Evolutionary conservation across 768 basidiomycete species (phyloP), one percentile per base, ranked within the genome.

Genomic region (Xanthoconium purpureum): DNA sequence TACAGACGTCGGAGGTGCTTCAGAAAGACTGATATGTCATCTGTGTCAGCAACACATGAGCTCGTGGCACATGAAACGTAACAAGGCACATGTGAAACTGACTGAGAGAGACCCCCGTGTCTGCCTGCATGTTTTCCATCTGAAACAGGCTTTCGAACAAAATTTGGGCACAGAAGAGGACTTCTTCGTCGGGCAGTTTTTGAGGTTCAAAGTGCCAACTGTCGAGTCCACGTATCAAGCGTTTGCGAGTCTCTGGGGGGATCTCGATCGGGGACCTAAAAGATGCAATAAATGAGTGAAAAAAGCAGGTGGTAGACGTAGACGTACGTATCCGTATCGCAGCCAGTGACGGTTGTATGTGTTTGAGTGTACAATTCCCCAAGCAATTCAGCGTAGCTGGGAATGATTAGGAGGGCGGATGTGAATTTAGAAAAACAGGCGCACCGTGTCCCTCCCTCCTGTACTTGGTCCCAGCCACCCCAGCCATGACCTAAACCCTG

Each of bases 121-220:
- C 79, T 6, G 80, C 76, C 56, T 77, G 72, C 80, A 91, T 81
- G 43, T 89, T 88, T 58, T 94, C 85, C 57, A 91, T 87, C 50
- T 85, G 82, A 63, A 90, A 87, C 18, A 95, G 74, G 20, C 82
- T 82, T 71, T 98, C 93, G 63, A 99, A 99, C 29, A 99, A 75
- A 60, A 98, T 78, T 55, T 89, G 79, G 0, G 91, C 86, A 64
- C 91, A 94, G 20, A 85, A 81, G 14, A 91, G 76, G 12, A 93
- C 79, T 71, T 98, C 91, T 51, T 90, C 88, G 52, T 91, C 85
- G 20, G 85, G 81, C 37, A 97, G 81, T 38, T 80, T 80, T 72
- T 91, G 87, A 5, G 96, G 94, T 67, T 97, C 89, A 68, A 98
- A 99, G 60, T 88, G 76, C 96, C 96, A 99, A 13, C 78, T 79